Evolutionary conservation across 2,329 filamentous ascomycete species (phyloP), one percentile per base, ranked within the genome.

Genomic region (Lachnellula subtilissima): DNA sequence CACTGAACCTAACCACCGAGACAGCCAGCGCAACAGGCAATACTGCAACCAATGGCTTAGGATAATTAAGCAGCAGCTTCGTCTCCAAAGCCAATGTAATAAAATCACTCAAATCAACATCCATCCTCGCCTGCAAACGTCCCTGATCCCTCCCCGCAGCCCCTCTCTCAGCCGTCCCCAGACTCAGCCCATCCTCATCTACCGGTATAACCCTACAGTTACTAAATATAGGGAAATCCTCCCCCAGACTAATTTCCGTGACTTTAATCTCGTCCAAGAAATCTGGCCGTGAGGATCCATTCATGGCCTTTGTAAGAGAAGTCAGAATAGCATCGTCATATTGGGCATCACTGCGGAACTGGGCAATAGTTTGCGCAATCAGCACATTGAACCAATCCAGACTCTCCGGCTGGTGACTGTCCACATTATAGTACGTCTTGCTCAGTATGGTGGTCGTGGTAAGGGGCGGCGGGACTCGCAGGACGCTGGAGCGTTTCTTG

Each of bases 321-420:
- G 82, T 87, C 32, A 99, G 81, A 42, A 99, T 95, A 3, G 90
- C 90, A 69, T 94, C 91, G 64, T 97, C 88, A 61, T 94, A 86
- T 65, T 95, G 89, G 2, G 94, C 94, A 67, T 97, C 95, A 64
- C 88, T 90, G 57, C 94, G 82, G 66, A 97, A 89, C 72, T 99
- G 94, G 0, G 94, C 93, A 62, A 99, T 95, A 0, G 94, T 96
- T 74, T 99, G 94, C 2, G 92, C 94, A 51, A 97, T 86, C 54
- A 99, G 78, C 25, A 99, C 94, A 70, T 99, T 99, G 80, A 99
- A 97, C 94, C 94, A 99, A 73, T 99, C 94, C 58, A 99, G 75
- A 56, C 89, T 95, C 73, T 99, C 94, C 1, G 94, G 94, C 72
- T 97, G 94, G 72, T 99, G 94, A 58, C 90, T 91, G 65, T 95